Evolutionary conservation across 2,329 filamentous ascomycete genomes (phyloP).

Genomic region (Salinomyces thailandicus): DNA sequence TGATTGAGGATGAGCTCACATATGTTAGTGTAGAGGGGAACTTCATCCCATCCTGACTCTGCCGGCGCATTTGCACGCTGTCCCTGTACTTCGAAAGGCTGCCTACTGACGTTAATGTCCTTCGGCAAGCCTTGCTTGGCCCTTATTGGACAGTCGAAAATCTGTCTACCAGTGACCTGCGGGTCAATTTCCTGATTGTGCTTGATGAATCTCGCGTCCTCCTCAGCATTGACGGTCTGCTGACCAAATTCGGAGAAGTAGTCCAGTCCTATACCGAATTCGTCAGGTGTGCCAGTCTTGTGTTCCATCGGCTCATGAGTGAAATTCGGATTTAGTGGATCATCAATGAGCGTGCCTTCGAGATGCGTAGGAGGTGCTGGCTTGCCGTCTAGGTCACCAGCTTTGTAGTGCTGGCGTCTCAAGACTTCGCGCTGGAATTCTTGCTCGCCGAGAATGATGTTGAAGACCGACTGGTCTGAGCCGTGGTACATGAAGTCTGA

Average conservation of each 20-base stretch:
- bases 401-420: slow-evolving; percentile 13
- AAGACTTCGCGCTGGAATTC: slow-evolving; percentile 22
- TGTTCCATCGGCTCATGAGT: slow-evolving; percentile 6
- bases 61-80: not conserved
- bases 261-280: slow-evolving; percentile 14
- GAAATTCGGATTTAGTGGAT: slow-evolving; percentile 9
- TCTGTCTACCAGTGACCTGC: slow-evolving; percentile 2
- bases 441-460: slow-evolving; percentile 21
- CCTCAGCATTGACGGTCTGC: slow-evolving; percentile 6
- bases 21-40: not conserved
- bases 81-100: not conserved
- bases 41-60: not conserved
- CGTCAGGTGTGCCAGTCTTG: slow-evolving; percentile 11
- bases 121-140: not conserved
- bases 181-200: slow-evolving; percentile 7
- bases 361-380: slow-evolving; percentile 2
- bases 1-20: not conserved
- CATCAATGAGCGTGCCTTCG: slow-evolving; percentile 7
- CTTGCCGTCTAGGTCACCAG: slow-evolving; percentile 7
- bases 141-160: not conserved
- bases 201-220: slow-evolving; percentile 9
- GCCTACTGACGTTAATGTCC: not conserved
- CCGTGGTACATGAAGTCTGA: slow-evolving; percentile 15
- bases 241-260: slow-evolving; percentile 12
- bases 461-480: slow-evolving; percentile 17